phyloP scores from a whole-genome alignment of 768 basidiomycete genomes.

The Polyporus arcularius region DNA sequence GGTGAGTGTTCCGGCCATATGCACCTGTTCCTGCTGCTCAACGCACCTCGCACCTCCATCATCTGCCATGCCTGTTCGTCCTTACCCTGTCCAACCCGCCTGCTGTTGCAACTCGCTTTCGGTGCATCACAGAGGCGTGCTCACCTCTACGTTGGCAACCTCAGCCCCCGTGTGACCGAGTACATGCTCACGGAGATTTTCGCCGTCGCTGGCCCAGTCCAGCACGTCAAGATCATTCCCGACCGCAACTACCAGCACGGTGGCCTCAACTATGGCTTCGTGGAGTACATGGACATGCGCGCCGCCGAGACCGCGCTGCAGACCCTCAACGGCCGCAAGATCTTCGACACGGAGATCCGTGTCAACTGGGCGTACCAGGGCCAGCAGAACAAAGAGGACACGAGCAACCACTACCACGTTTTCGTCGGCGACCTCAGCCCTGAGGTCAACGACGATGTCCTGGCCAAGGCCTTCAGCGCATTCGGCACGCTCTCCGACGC shows the following conservation, averaged over 20 bases:
- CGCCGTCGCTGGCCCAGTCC: constrained; percentile 94
- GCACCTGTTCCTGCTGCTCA: background rate
- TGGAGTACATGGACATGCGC: constrained; percentile 98
- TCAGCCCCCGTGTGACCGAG: constrained; percentile 97
- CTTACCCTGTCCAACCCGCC: background rate
- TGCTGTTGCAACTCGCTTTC: constrained; percentile 17
- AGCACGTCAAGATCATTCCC: constrained; percentile 99
- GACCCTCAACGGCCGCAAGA: constrained; percentile 98
- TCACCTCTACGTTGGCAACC: constrained; percentile 98
- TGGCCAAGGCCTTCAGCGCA: constrained; percentile 94
- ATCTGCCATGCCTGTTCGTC: constrained; percentile 8
- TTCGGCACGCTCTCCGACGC: constrained; percentile 97
- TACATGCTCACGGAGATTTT: constrained; percentile 99
- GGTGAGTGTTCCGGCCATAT: constrained; percentile 44
- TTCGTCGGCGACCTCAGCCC: constrained; percentile 99
- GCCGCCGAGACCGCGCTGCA: constrained; percentile 98
- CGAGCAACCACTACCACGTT: constrained; percentile 95
- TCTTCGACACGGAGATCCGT: constrained; percentile 98
- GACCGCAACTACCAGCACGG: constrained; percentile 99
- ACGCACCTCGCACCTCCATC: background rate
- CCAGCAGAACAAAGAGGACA: constrained; percentile 98
- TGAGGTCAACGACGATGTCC: constrained; percentile 97
- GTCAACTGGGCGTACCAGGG: constrained; percentile 99
- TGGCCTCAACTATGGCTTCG: constrained; percentile 98
- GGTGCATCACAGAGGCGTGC: constrained; percentile 67